Base-by-base conservation (phyloP, 176 grass and related monocot genomes). In the Saccharum officinarum region DNA sequence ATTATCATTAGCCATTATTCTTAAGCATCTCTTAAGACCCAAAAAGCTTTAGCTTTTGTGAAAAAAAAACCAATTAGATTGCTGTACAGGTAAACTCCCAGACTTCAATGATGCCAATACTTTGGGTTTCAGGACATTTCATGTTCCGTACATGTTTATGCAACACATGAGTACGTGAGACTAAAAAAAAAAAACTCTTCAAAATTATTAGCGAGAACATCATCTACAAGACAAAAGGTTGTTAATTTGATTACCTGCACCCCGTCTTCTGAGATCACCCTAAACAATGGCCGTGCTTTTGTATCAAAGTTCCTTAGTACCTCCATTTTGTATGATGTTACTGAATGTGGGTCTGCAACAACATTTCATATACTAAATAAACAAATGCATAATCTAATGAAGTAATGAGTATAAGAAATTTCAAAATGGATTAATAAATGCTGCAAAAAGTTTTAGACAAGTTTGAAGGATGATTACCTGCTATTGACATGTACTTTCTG, bases 241-340 rank as follows among this genome's bases (percentile, higher is more conserved):
- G 80, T 80, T 52, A 85, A 89, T 69, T 46, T 44, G 37, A 50
- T 83, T 80, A 94, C 97, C 79, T 91, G 90, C 75, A 90, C 55
- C 76, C 90, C 91, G 81, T 99, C 92, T 87, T 96, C 93, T 80
- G 92, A 82, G 73, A 46, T 88, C 52, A 99, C 94, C 79, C 94
- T 90, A 89, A 99, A 99, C 40, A 96, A 89, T 8, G 97, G 97
- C 0, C 93, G 90, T 25, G 63, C 71, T 92, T 96, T 99, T 75
- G 89, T 67, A 91, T 96, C 92, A 31, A 92, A 91, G 86, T 89
- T 99, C 82, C 94, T 96, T 71, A 96, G 52, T 69, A 99, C 92
- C 92, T 96, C 94, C 97, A 99, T 99, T 83, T 89, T 99, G 87
- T 99, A 99, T 25, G 82, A 89, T 78, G 72, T 96, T 69, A 89